A percentile compares a stretch with the other conserved stretches of the same genome.
Conservation (phyloP, 345 rosid genomes). For the Gossypium arboreum region DNA sequence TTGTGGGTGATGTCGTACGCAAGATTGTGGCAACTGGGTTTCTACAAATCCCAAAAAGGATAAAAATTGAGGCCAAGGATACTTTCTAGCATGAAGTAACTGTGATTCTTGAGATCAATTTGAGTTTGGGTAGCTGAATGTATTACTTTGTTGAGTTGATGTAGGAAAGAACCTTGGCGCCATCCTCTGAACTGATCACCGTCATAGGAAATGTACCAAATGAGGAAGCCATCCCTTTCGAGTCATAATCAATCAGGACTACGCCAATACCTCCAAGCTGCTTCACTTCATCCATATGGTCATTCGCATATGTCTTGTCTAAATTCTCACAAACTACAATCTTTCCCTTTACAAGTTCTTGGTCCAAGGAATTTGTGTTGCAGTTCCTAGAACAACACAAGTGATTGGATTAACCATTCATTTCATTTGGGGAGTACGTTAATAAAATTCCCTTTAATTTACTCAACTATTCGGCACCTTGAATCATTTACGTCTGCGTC, state of each 20-base stretch:
- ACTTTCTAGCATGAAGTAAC: background rate
- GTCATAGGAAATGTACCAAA: constrained; percentile 48
- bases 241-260: constrained; percentile 41
- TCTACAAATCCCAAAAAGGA: constrained; percentile 24
- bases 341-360: constrained; percentile 50
- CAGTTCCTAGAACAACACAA: constrained; percentile 44
- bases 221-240: constrained; percentile 38
- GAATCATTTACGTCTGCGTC: constrained; percentile 37
- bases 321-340: constrained; percentile 54
- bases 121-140: background rate
- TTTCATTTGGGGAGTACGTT: background rate
- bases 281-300: constrained; percentile 37
- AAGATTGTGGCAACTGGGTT: constrained; percentile 66
- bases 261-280: constrained; percentile 55
- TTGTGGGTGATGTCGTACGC: constrained; percentile 39
- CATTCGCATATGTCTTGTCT: background rate
- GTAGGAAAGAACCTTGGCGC: constrained; percentile 40
- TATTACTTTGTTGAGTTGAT: constrained; percentile 64
- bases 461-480: constrained; percentile 32
- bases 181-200: constrained; percentile 51
- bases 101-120: background rate
- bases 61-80: background rate
- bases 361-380: constrained; percentile 36
- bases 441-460: background rate
- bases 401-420: background rate